Evolutionary conservation across 208 protist species (phyloP).

Genomic region (Leishmania tropica): DNA sequence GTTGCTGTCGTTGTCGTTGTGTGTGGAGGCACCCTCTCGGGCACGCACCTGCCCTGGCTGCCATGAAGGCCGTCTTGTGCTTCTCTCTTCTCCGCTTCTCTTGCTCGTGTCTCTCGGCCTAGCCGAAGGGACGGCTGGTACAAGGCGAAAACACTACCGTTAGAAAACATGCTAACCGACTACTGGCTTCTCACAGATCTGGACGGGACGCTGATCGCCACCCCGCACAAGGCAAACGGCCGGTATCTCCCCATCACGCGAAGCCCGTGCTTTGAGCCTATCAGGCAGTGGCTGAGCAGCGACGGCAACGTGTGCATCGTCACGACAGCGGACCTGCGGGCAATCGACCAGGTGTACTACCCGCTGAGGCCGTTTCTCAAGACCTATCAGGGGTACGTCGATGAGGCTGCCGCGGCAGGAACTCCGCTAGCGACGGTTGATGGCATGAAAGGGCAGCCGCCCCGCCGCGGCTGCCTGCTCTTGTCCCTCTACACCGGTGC

Average conservation of each 20-base stretch:
- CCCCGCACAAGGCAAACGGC: slow-evolving; percentile 85
- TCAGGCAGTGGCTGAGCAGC: slow-evolving; percentile 67
- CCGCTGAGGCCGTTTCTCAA: slow-evolving; percentile 49
- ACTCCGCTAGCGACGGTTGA: too few species aligned
- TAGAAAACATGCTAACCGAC: slow-evolving; percentile 45
- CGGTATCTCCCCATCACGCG: slow-evolving; percentile 61
- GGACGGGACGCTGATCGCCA: slow-evolving; percentile 84
- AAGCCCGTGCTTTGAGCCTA: slow-evolving; percentile 59
- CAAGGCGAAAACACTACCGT: background rate
- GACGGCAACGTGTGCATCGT: slow-evolving; percentile 84
- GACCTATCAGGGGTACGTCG: slow-evolving; percentile 19
- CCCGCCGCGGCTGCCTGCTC: slow-evolving; percentile 60
- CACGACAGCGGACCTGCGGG: slow-evolving; percentile 77
- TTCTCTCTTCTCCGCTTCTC: background rate
- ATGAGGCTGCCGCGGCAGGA: slow-evolving; percentile 6
- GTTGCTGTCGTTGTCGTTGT: background rate
- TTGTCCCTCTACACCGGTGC: slow-evolving; percentile 83
- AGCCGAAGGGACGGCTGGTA: background rate
- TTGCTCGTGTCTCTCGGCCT: background rate
- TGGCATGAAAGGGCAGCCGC: background rate
- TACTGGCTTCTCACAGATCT: slow-evolving; percentile 84
- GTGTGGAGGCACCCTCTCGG: background rate
- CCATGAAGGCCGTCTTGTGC: background rate
- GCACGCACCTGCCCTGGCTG: background rate
- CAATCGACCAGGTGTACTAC: slow-evolving; percentile 73